Evolutionary conservation across 2,329 filamentous ascomycete genomes (phyloP).

Genomic region (Metarhizium guizhouense): DNA sequence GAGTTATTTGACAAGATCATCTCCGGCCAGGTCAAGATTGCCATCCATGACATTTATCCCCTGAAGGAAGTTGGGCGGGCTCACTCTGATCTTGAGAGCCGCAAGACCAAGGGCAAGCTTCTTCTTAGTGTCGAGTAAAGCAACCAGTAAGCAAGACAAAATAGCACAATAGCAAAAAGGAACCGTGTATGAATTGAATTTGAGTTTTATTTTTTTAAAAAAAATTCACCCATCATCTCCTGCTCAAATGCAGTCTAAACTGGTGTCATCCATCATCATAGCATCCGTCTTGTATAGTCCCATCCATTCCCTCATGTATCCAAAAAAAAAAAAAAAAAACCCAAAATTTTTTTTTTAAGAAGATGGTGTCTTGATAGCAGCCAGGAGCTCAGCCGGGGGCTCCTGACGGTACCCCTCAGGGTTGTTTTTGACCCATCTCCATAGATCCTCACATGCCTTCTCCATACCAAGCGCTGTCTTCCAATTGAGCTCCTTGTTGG

Average conservation of each 20-base stretch:
- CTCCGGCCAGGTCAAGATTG: constrained; percentile 60
- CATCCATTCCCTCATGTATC: background rate
- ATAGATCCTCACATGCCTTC: constrained; percentile 87
- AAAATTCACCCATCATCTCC: background rate
- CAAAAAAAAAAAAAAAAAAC: background rate
- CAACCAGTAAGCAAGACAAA: background rate
- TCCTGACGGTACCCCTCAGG: constrained; percentile 89
- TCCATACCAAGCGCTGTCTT: constrained; percentile 86
- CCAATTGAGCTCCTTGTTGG: constrained; percentile 86
- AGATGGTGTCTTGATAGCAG: constrained; percentile 40
- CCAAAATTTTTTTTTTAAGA: constrained; percentile 9
- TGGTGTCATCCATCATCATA: background rate
- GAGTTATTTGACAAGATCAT: constrained; percentile 67
- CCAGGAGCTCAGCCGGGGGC: constrained; percentile 74
- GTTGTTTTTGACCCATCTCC: constrained; percentile 97
- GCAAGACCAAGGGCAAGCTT: constrained; percentile 78
- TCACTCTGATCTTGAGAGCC: constrained; percentile 69
- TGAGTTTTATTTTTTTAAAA: background rate
- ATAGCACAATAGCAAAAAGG: background rate
- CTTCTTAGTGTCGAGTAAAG: constrained; percentile 55
- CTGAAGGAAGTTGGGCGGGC: constrained; percentile 64
- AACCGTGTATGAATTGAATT: constrained; percentile 2
- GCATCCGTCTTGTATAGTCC: background rate
- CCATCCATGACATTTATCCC: constrained; percentile 69
- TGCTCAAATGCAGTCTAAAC: background rate